Conservation (phyloP, 1,284 basidiomycete genomes). For the Albatrellus sp. region DNA sequence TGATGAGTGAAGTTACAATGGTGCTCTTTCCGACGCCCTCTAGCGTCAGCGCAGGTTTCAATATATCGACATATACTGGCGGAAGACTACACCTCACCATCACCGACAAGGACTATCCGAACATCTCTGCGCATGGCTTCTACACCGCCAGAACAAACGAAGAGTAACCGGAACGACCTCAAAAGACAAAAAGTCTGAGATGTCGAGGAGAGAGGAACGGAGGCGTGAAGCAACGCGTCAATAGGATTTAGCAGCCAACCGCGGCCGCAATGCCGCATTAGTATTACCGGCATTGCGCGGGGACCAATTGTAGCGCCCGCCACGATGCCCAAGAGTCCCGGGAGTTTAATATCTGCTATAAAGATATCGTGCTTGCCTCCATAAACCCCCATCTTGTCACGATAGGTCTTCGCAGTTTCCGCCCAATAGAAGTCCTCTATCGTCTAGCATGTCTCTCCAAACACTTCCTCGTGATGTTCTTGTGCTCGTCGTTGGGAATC, state of each 20-base stretch:
- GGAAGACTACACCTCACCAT: conserved; percentile 43
- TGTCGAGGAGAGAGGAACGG: neutral
- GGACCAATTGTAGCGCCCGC: no score
- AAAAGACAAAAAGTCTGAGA: neutral
- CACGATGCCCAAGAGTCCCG: no score
- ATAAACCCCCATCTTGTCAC: no score
- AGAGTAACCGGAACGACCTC: neutral
- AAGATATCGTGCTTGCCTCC: no score
- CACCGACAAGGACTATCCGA: conserved; percentile 87
- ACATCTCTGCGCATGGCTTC: conserved; percentile 73
- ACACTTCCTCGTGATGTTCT: conserved; percentile 46
- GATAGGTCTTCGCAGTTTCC: no score
- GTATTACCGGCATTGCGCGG: neutral
- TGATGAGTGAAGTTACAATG: conserved; percentile 91
- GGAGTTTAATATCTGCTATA: no score
- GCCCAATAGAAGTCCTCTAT: no score
- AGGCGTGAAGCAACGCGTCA: neutral
- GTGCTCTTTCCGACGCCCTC: conserved; percentile 93
- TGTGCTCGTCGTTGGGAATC: conserved; percentile 36
- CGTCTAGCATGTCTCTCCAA: conserved; percentile 14
- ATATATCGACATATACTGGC: conserved; percentile 5
- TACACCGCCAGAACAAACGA: neutral
- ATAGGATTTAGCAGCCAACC: neutral
- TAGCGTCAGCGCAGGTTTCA: conserved; percentile 18
- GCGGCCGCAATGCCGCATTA: neutral